Evolutionary conservation across 148 eudicot species (phyloP), one percentile per base, ranked within the genome.

Genomic region (Camellia sinensis): DNA sequence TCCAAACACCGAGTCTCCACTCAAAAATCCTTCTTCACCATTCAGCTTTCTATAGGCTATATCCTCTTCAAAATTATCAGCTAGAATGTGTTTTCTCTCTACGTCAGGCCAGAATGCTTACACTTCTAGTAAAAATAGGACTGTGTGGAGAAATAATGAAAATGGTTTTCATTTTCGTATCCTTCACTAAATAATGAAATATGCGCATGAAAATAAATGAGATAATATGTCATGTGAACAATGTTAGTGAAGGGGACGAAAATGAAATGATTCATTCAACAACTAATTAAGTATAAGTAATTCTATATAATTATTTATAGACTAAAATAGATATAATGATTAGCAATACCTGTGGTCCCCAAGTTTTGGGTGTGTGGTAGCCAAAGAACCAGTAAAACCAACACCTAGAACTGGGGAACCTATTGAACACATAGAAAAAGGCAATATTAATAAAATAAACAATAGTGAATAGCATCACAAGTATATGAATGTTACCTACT

Each of bases 301-400:
- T 29, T 29, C 18, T 29, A 53, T 66, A 50, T 17, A 66, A 66
- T 21, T 21, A 64, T 50, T 14, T 43, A 41, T 15, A 41, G 11
- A 11, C 11, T 29, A 29, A 60, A 50, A 68, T 59, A 6, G 19
- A 71, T 3, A 76, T 4, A 76, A 44, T 67, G 29, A 54, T 79
- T 65, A 19, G 40, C 8, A 41, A 46, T 85, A 93, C 99, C 99
- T 92, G 77, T 96, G 98, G 78, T 93, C 92, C 74, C 99, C 98
- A 13, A 81, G 93, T 87, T 93, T 96, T 17, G 94, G 89, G 11
- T 83, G 88, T 79, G 87, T 77, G 52, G 90, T 87, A 74, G 91
- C 98, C 84, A 96, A 87, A 73, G 98, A 89, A 79, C 89, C 99
- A 63, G 94, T 87, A 73, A 96, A 94, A 70, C 95, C 99, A 84